Evolutionary conservation across 176 grass and related monocot genomes (phyloP).

Genomic region (Guadua angustifolia): DNA sequence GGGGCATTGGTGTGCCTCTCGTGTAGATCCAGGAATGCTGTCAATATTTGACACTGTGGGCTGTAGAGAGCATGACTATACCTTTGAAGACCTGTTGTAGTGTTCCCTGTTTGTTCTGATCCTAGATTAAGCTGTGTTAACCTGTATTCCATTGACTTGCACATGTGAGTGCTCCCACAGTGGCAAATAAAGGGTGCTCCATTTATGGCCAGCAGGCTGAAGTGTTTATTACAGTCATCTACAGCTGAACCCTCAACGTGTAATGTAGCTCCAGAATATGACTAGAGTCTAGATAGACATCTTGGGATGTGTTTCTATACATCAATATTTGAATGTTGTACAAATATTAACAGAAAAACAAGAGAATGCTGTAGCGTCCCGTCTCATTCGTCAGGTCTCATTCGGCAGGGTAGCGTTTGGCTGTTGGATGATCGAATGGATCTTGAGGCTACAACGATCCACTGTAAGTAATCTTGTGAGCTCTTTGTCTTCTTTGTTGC

Average conservation of each 20-base stretch:
- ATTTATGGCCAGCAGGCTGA: background rate
- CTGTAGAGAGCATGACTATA: conserved; percentile 48
- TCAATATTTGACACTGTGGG: conserved; percentile 50
- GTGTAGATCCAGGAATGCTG: conserved; percentile 54
- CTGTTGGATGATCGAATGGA: too few species aligned
- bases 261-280: conserved; percentile 39
- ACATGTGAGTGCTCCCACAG: background rate
- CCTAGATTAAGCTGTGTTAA: conserved; percentile 45
- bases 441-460: too few species aligned
- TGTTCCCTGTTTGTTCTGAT: conserved; percentile 50
- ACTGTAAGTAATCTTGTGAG: too few species aligned
- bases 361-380: too few species aligned
- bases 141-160: conserved; percentile 48
- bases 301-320: too few species aligned
- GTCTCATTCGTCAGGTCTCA: too few species aligned
- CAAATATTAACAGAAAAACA: too few species aligned
- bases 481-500: too few species aligned
- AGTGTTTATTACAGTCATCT: conserved; percentile 10
- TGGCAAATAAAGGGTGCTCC: conserved; percentile 38
- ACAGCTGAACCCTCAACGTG: conserved; percentile 7
- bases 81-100: conserved; percentile 40
- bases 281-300: background rate
- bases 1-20: conserved; percentile 34
- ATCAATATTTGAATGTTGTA: too few species aligned
- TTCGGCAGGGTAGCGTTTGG: too few species aligned